Percentiles rank a stretch among this genome's conserved stretches.
These are phyloP conservation scores for Sporothrix sp. DNA, from an alignment of 2,329 filamentous ascomycete genomes.

Conservation along the genomic window DNA sequence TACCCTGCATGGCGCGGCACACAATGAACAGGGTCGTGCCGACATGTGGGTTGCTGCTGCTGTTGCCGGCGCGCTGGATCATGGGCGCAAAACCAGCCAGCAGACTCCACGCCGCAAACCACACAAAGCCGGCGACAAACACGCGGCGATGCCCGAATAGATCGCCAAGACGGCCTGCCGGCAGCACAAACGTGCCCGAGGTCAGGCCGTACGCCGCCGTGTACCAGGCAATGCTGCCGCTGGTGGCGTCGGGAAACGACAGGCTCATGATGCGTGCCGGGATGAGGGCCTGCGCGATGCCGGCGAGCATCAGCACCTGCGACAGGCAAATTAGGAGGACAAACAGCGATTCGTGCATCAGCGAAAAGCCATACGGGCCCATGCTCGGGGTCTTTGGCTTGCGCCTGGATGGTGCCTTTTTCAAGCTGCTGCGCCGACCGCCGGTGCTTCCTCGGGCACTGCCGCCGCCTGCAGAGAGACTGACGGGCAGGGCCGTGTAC, in stretches of 20 bases:
- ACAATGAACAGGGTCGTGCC: conserved; percentile 22
- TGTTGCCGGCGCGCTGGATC: conserved; percentile 14
- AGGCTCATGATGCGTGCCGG: conserved; percentile 39
- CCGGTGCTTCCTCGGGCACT: background rate
- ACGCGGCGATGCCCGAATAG: conserved; percentile 47
- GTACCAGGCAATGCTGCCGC: conserved; percentile 43
- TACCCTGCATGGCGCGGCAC: conserved; percentile 23
- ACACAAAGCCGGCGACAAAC: conserved; percentile 43
- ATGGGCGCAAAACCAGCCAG: conserved; percentile 33
- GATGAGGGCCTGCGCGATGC: conserved; percentile 38
- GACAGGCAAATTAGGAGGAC: conserved; percentile 31
- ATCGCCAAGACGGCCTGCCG: conserved; percentile 47
- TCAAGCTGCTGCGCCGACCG: background rate
- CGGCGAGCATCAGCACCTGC: conserved; percentile 38
- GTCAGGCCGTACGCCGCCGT: conserved; percentile 48
- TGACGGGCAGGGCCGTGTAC: conserved; percentile 9
- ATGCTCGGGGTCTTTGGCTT: background rate
- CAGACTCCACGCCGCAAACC: conserved; percentile 45
- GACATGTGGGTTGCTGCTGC: background rate
- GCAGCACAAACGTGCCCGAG: conserved; percentile 47
- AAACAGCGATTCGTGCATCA: conserved; percentile 27
- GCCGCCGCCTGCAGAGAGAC: background rate
- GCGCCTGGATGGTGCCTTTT: background rate
- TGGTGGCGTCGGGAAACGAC: conserved; percentile 34
- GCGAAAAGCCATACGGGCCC: conserved; percentile 19